These are phyloP conservation scores for Sphaerulina populicola DNA, from an alignment of 2,329 filamentous ascomycete genomes.

Conservation along the genomic window DNA sequence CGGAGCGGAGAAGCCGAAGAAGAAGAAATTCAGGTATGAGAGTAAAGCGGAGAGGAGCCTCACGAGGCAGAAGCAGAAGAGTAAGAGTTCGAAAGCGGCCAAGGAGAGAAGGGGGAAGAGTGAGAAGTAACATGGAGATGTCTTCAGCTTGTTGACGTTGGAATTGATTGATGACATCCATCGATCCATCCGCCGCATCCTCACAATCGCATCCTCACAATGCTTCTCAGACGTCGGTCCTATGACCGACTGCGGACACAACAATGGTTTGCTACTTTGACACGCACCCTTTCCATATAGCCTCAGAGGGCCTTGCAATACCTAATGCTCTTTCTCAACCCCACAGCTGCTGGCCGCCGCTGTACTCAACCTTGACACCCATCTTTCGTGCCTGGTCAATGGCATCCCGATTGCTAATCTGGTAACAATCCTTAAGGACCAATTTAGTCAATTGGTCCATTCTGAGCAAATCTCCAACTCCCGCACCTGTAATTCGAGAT, in stretches of 20 bases:
- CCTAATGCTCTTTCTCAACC: no score
- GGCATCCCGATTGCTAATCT: conserved; percentile 34
- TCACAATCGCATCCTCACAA: no score
- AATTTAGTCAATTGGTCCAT: conserved; percentile 26
- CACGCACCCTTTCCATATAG: no score
- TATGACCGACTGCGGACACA: no score
- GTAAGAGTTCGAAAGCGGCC: conserved; percentile 63
- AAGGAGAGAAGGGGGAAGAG: conserved; percentile 4
- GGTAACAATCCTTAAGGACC: conserved; percentile 31
- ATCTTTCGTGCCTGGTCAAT: conserved; percentile 35
- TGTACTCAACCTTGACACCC: conserved; percentile 27
- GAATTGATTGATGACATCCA: no score
- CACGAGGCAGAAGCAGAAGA: conserved; percentile 53
- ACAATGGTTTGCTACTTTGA: no score
- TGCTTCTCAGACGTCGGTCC: no score
- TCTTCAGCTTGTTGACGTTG: no score
- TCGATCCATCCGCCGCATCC: no score
- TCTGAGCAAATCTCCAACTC: conserved; percentile 33
- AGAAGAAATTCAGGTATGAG: conserved; percentile 91
- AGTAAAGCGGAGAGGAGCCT: conserved; percentile 69
- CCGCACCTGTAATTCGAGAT: conserved; percentile 36
- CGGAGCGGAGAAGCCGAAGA: conserved; percentile 50
- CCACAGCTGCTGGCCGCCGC: no score
- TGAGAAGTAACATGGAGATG: neutral
- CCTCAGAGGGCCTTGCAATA: no score